phyloP scores from a whole-genome alignment of 352 stramenopile species.

The Pythium plurisporium region DNA sequence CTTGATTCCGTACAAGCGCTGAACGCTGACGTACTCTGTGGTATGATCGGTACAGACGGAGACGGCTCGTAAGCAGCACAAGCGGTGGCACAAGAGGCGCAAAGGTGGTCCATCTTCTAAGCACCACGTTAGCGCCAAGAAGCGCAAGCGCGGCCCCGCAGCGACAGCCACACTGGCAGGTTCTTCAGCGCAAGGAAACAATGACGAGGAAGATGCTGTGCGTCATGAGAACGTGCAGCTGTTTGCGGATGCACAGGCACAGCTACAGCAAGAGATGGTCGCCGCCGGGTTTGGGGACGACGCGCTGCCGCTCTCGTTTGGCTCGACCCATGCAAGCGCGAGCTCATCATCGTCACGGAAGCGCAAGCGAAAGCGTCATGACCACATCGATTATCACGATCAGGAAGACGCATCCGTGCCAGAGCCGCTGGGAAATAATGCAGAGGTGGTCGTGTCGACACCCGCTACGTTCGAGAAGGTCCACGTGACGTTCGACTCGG shows the following conservation, averaged over 20 bases:
- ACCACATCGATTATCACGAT: no score
- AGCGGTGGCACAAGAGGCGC: conserved; percentile 29
- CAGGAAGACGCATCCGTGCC: no score
- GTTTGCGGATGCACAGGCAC: conserved; percentile 48
- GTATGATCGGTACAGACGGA: conserved; percentile 3
- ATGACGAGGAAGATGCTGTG: not conserved
- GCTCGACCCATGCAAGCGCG: conserved; percentile 11
- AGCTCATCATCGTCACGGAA: not conserved
- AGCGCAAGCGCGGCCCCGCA: conserved; percentile 5
- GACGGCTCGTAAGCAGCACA: conserved; percentile 15
- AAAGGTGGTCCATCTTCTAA: conserved; percentile 12
- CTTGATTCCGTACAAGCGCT: not conserved
- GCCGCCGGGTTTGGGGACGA: conserved; percentile 42
- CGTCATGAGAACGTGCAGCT: conserved; percentile 28
- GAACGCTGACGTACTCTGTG: not conserved
- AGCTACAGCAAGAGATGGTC: conserved; percentile 58
- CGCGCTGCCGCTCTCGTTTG: conserved; percentile 57
- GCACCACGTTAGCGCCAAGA: conserved; percentile 2
- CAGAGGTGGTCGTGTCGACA: no score
- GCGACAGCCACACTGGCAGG: no score
- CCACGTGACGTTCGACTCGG: conserved; percentile 60
- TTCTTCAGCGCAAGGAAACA: no score
- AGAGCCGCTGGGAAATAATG: no score
- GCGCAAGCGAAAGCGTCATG: conserved; percentile 9
- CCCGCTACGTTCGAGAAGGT: conserved; percentile 35